Evolutionary conservation across 164 flowering plant genomes (phyloP).

Genomic region (Piper longum): DNA sequence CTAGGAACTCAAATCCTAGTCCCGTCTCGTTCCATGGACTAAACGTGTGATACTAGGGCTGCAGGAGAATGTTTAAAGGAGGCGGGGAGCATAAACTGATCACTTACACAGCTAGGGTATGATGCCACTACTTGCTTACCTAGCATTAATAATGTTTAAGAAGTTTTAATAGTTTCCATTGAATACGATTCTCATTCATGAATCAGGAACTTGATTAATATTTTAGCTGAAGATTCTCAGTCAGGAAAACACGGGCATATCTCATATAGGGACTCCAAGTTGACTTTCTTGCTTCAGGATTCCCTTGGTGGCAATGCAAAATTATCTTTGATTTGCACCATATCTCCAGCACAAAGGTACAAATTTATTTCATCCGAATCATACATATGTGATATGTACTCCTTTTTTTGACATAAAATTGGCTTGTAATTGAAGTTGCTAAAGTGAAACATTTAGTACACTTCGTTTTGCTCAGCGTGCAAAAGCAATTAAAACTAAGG

Average conservation of each 20-base stretch:
- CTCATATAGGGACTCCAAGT: conserved; percentile 28
- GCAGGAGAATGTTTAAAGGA: conserved; percentile 96
- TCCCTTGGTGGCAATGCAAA: conserved; percentile 99
- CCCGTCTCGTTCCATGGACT: no score
- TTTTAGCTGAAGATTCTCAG: conserved; percentile 94
- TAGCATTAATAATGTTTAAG: neutral
- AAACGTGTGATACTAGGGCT: no score
- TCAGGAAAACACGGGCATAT: conserved; percentile 94
- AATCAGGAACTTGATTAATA: conserved; percentile 81
- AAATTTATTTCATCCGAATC: neutral
- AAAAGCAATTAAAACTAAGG: conserved; percentile 92
- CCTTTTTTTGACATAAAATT: neutral
- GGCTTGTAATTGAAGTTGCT: conserved; percentile 45
- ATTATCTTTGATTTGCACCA: conserved; percentile 89
- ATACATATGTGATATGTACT: neutral
- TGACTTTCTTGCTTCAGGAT: conserved; percentile 5
- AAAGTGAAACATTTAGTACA: conserved; percentile 85
- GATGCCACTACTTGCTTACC: neutral
- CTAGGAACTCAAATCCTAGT: no score
- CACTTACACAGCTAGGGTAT: conserved; percentile 98
- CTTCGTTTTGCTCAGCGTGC: conserved; percentile 96
- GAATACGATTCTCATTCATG: no score
- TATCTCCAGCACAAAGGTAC: conserved; percentile 84
- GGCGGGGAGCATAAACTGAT: conserved; percentile 92
- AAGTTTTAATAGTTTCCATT: no score